Conservation (phyloP, 1,284 basidiomycete genomes). For the Rhodotorula sp. region DNA sequence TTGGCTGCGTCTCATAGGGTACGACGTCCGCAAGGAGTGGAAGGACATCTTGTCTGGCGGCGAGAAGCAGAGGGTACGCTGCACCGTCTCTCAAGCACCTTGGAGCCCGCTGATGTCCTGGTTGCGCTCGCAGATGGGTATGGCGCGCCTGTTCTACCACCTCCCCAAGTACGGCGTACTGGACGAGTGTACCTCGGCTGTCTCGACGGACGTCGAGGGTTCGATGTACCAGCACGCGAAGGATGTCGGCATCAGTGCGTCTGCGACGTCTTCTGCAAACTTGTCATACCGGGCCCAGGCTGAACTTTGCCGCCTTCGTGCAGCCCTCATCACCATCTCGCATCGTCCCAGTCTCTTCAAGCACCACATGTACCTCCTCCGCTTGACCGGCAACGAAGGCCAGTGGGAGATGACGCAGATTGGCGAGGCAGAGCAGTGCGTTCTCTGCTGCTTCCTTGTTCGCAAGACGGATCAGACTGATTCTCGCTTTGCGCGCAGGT, state of each 20-base stretch:
- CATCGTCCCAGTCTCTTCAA: conserved; percentile 74
- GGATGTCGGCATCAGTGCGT: conserved; percentile 71
- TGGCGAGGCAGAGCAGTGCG: conserved; percentile 63
- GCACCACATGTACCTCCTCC: conserved; percentile 78
- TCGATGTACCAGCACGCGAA: conserved; percentile 94
- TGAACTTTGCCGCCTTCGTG: no score
- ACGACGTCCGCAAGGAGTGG: conserved; percentile 90
- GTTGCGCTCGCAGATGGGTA: conserved; percentile 64
- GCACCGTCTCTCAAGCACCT: no score
- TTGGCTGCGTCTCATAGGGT: conserved; percentile 50
- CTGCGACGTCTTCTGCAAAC: background rate
- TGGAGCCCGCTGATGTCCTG: background rate
- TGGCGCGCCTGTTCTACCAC: conserved; percentile 83
- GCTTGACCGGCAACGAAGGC: conserved; percentile 64
- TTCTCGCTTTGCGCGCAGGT: conserved; percentile 44
- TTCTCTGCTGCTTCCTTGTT: background rate
- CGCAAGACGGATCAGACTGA: background rate
- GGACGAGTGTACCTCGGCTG: conserved; percentile 88
- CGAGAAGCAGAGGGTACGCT: conserved; percentile 81
- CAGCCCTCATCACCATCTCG: conserved; percentile 81
- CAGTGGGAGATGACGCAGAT: conserved; percentile 67
- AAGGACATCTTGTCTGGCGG: conserved; percentile 86
- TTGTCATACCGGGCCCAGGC: background rate
- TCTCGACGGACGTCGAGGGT: conserved; percentile 94
- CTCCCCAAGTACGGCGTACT: conserved; percentile 59